Base-by-base conservation (phyloP, 1,139 yeast genomes). In the Candida mesenterica region DNA sequence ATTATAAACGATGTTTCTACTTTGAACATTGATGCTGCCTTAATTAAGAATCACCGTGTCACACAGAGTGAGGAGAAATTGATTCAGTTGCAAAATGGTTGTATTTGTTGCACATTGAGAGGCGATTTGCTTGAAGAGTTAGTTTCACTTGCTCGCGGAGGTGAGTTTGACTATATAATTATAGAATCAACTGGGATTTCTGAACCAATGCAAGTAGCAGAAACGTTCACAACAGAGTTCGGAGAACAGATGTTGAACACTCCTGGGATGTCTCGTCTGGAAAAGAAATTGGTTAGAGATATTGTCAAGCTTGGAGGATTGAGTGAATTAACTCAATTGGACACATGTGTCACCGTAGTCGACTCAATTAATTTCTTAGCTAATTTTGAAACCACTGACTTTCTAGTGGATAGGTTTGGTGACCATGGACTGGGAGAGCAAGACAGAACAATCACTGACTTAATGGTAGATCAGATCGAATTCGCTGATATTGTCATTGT, bases 181-280 rank as follows among this genome's bases (percentile, higher is more conserved):
- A 69, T 70, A 30, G 75, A 70, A 44, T 59, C 68, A 8, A 65
- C 75, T 2, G 75, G 75, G 25, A 64, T 70, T 17, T 62, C 70
- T 15, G 76, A 70, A 44, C 75, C 75, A 19, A 66, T 68, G 72
- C 73, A 68, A 44, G 73, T 69, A 12, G 75, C 76, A 2, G 74
- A 70, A 43, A 70, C 75, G 1, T 70, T 70, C 43, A 62, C 72
- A 2, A 52, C 59, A 12, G 73, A 70, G 41, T 66, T 65, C 37
- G 52, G 67, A 4, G 57, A 59, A 24, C 42, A 53, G 33, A 40
- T 64, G 34, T 42, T 61, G 4, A 49, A 53, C 24, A 44, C 55
- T 3, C 44, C 45, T n/a, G 51, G 41, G 26, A 41, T 43, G 15
- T 24, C 40, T 3, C 28, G 39, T 12, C 60, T 57, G 15, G 65